These are phyloP conservation scores for Hyphopichia pseudoburtonii DNA, from an alignment of 1,139 yeast genomes.

Conservation along the genomic window DNA sequence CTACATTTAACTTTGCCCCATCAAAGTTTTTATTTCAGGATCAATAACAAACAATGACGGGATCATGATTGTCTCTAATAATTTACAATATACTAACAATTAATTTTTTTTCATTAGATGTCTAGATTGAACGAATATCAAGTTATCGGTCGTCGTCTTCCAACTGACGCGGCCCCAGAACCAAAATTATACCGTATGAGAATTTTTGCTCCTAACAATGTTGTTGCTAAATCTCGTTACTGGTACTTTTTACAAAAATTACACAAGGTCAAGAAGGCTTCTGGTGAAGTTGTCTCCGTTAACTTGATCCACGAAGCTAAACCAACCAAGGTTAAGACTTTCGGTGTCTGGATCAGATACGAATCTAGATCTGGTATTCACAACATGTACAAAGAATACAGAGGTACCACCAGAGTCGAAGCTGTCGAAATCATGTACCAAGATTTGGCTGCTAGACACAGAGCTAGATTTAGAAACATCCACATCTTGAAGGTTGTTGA, in stretches of 20 bases:
- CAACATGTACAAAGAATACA: constrained; percentile 99
- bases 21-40: too few relatives aligned
- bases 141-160: constrained; percentile 99
- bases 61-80: not conserved
- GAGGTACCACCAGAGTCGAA: constrained; percentile 98
- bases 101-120: constrained; percentile 32
- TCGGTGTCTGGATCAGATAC: constrained; percentile 99
- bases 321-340: constrained; percentile 99
- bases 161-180: constrained; percentile 98
- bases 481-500: constrained; percentile 99
- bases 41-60: too few relatives aligned
- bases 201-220: constrained; percentile 98
- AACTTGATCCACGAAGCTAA: constrained; percentile 89
- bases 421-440: constrained; percentile 99
- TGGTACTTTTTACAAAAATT: constrained; percentile 99
- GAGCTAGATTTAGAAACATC: constrained; percentile 99
- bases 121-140: constrained; percentile 98
- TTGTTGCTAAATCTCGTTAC: constrained; percentile 99
- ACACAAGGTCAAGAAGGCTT: constrained; percentile 99
- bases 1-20: too few relatives aligned
- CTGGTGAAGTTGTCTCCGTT: constrained; percentile 97
- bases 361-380: constrained; percentile 99
- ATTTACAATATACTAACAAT: constrained; percentile 3
- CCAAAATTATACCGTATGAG: constrained; percentile 99
- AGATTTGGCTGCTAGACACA: constrained; percentile 99